Evolutionary conservation across 2,329 filamentous ascomycete genomes (phyloP).

Genomic region (Zelopaecilomyces penicillatus): DNA sequence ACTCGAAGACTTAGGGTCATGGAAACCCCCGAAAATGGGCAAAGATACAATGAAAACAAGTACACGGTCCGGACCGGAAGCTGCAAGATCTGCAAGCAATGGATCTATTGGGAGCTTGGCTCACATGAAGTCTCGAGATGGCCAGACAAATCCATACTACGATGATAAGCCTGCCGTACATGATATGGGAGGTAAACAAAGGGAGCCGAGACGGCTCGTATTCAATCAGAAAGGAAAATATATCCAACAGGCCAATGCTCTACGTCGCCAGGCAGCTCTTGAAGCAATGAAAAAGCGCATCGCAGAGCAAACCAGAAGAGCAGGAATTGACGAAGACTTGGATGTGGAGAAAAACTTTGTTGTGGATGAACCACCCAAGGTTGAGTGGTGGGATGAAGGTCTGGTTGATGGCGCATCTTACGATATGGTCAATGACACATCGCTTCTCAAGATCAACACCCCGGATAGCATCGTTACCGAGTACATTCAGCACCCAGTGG

Average conservation of each 20-base stretch:
- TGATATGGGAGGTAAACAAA: slow-evolving; percentile 47
- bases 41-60: slow-evolving; percentile 16
- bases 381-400: slow-evolving; percentile 98
- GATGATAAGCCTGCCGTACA: slow-evolving; percentile 60
- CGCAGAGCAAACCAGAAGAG: slow-evolving; percentile 76
- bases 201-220: slow-evolving; percentile 66
- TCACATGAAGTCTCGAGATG: slow-evolving; percentile 10
- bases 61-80: slow-evolving; percentile 5
- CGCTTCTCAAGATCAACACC: slow-evolving; percentile 63
- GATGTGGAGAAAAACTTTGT: slow-evolving; percentile 85
- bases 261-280: slow-evolving; percentile 77
- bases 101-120: neutral
- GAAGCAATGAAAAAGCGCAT: slow-evolving; percentile 95
- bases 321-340: slow-evolving; percentile 86
- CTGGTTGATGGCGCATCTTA: slow-evolving; percentile 70
- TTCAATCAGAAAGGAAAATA: slow-evolving; percentile 98
- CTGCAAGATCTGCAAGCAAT: neutral
- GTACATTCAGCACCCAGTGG: slow-evolving; percentile 88
- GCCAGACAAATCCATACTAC: slow-evolving; percentile 65
- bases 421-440: slow-evolving; percentile 55
- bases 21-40: slow-evolving; percentile 35
- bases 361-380: slow-evolving; percentile 71
- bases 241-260: slow-evolving; percentile 83
- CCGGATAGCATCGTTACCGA: slow-evolving; percentile 82
- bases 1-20: slow-evolving; percentile 48